Evolutionary conservation across 345 rosid genomes (phyloP).

Genomic region (Hypericum perforatum): DNA sequence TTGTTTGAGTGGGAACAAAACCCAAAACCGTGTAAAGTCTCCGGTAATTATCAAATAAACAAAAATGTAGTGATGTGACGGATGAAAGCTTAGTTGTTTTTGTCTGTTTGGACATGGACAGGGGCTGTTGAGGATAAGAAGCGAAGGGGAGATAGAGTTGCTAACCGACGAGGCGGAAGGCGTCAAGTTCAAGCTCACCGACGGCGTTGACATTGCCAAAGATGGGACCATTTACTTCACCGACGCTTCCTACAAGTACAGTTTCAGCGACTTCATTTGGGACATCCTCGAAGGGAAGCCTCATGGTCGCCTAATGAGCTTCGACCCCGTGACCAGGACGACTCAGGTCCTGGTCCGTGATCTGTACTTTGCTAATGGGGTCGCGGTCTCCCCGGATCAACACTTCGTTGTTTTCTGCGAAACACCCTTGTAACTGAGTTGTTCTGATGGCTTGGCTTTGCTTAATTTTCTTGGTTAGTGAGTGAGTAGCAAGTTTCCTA

Average conservation of each 20-base stretch:
- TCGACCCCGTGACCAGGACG: conserved; percentile 34
- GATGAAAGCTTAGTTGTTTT: too few relatives aligned
- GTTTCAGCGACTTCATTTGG: conserved; percentile 6
- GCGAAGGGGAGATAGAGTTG: conserved; percentile 31
- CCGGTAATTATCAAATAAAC: too few relatives aligned
- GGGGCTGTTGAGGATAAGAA: conserved; percentile 59
- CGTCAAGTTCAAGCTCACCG: conserved; percentile 46
- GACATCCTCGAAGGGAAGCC: conserved; percentile 61
- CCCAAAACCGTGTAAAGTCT: too few relatives aligned
- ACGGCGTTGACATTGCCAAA: conserved; percentile 51
- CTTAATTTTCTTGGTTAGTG: too few relatives aligned
- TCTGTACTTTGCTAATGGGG: conserved; percentile 69
- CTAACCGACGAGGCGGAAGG: conserved; percentile 62
- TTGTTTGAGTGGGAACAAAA: too few relatives aligned
- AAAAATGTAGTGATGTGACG: too few relatives aligned
- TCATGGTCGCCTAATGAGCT: conserved; percentile 55
- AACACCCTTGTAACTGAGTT: conserved; percentile 29
- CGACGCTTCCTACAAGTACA: conserved; percentile 55
- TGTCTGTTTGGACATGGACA: conserved; percentile 7
- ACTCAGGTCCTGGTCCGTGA: conserved; percentile 38
- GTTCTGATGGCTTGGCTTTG: not conserved
- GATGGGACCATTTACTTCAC: conserved; percentile 68
- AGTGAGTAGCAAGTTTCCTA: not conserved
- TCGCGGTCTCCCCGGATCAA: conserved; percentile 52
- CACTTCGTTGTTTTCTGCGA: conserved; percentile 53